Evolutionary conservation across 2,329 filamentous ascomycete genomes (phyloP).

Genomic region (Calonectria henricotiae): DNA sequence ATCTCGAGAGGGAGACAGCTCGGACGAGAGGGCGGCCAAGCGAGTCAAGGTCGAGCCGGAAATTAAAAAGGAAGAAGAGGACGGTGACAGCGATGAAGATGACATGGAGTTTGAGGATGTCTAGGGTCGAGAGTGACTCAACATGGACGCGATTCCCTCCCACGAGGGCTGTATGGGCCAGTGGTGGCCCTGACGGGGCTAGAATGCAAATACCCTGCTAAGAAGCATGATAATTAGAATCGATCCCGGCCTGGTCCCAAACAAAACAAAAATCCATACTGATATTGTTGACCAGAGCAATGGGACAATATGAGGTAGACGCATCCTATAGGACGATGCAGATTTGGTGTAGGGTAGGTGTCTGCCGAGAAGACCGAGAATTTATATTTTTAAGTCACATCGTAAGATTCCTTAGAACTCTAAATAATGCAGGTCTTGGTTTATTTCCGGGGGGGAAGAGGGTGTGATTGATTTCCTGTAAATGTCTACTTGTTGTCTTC

Average conservation of each 20-base stretch:
- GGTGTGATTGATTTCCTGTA: too few species aligned
- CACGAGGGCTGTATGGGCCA: slow-evolving; percentile 6
- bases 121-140: slow-evolving; percentile 43
- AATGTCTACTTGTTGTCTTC: too few species aligned
- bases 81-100: slow-evolving; percentile 63
- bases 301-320: neutral
- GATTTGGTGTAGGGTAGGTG: too few species aligned
- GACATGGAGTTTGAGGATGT: slow-evolving; percentile 75
- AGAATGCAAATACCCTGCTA: slow-evolving; percentile 31
- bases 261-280: neutral
- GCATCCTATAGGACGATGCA: too few species aligned
- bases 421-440: too few species aligned
- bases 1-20: slow-evolving; percentile 49
- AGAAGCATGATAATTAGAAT: slow-evolving; percentile 31
- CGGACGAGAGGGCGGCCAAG: slow-evolving; percentile 70
- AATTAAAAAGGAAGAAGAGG: slow-evolving; percentile 65
- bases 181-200: neutral
- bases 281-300: neutral
- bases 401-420: too few species aligned
- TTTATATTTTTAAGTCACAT: too few species aligned
- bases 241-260: too few species aligned
- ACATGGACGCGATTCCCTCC: neutral
- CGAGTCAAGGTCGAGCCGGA: slow-evolving; percentile 73
- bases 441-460: too few species aligned
- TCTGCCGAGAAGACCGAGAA: too few species aligned